Base-by-base conservation (phyloP, 2,329 filamentous ascomycete genomes). In the Hypoxylon sp. region DNA sequence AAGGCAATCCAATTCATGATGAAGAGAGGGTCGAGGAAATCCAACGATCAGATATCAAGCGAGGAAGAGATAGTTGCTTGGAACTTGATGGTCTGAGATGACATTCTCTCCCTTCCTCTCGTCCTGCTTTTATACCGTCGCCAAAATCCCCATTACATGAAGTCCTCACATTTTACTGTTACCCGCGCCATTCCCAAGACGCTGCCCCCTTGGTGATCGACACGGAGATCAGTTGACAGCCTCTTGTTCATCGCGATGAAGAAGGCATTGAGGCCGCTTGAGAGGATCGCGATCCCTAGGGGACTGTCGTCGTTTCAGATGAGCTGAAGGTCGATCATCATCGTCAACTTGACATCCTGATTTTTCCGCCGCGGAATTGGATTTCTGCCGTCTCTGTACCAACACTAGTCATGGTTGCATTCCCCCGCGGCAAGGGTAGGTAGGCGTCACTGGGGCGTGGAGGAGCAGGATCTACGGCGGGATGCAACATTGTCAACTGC, bases 341-440 rank as follows among this genome's bases (percentile, higher is more conserved):
- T 54, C 52, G 35, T 19, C 17, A 32, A 39, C 52, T 27, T 54
- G 29, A 42, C 32, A 24, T 54, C 52, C 13, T 42, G 52, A 27
- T 54, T 54, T 54, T 15, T 54, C 31, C n/a, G n/a, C 39, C n/a
- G 51, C 32, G 35, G 52, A 54, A 39, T 54, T 37, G 35, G 19
- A 37, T 37, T 54, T 54, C 19, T 29, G 19, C 42, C 42, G 19
- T n/a, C 5, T 11, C 3, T 54, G 32, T 19, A n/a, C 52, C 19
- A 32, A 42, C 21, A 44, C 19, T 54, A 54, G 42, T 29, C 35
- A 39, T 13, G n/a, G 52, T 54, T 21, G 35, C 52, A 37, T 54
- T 42, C 29, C 52, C 52, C 52, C 52, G 15, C 27, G 52, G 35
- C 19, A 29, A 54, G 52, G 52, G 35, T 37, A 37, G 15, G 6